Base-by-base conservation (phyloP, 2,329 filamentous ascomycete genomes). In the Aureobasidium sp. region DNA sequence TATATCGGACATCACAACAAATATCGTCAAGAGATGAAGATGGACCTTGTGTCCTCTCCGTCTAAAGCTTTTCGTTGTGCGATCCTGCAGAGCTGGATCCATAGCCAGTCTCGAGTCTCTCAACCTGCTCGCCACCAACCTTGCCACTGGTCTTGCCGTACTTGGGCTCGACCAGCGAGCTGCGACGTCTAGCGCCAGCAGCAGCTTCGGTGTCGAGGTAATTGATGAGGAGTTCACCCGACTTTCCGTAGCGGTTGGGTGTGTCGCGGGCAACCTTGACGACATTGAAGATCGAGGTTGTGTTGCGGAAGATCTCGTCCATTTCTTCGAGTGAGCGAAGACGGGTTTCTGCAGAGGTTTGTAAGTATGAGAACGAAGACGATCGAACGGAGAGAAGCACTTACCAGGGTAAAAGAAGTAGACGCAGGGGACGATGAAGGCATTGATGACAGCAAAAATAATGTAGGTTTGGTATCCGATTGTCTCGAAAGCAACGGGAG, bases 241-340 rank as follows among this genome's bases (percentile, higher is more conserved):
- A 77, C 71, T 81, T 82, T 63, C 80, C 82, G 68, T 82, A 84
- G 60, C 82, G 77, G 64, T 79, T 76, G 10, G 82, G 81, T 66
- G 80, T 73, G 0, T 79, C 70, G 10, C 73, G 70, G 2, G 82
- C 82, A 37, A 81, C 71, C 53, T 74, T 70, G 21, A 85, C 81
- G 4, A 81, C 75, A 17, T 71, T 68, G 55, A 79, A 72, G 63
- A 72, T 73, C 31, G 72, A 75, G 23, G 74, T 73, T 1, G 80
- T 79, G 67, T 84, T 82, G 64, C 80, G 78, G 73, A 85, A 86
- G 67, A 86, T 85, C 65, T 72, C 74, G 66, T 87, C 84, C 80
- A 87, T 86, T 68, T 87, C 84, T 69, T 87, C 84, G 21, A 87
- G 78, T 1, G 79, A 82, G 42, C 84, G 67, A 83, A 83, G 1